phyloP scores from a whole-genome alignment of 345 rosid genomes.

The Ceriops decandra region DNA sequence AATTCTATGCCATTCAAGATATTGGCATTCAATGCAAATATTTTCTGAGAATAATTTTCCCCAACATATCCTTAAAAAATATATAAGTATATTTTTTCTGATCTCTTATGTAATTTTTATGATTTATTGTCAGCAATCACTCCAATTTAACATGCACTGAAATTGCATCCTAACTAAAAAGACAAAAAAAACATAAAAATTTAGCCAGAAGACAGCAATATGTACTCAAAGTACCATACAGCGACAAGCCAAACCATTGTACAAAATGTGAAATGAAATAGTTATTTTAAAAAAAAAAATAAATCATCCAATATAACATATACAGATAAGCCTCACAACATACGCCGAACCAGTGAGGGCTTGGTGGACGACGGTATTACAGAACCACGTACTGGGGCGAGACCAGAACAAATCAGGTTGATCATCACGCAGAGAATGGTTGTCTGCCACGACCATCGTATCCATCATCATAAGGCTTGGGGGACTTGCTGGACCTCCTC shows the following conservation, averaged over 20 bases:
- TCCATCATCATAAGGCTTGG: conserved; percentile 42
- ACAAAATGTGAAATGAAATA: background rate
- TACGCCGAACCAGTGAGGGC: too few relatives aligned
- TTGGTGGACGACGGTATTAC: background rate
- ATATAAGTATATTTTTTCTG: too few relatives aligned
- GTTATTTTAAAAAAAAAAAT: too few relatives aligned
- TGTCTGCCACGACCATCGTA: conserved; percentile 38
- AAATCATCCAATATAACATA: conserved; percentile 2
- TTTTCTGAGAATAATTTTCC: too few relatives aligned
- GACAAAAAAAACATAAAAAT: too few relatives aligned
- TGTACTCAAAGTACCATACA: background rate
- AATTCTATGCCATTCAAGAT: too few relatives aligned
- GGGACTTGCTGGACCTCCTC: conserved; percentile 51
- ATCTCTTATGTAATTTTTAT: too few relatives aligned
- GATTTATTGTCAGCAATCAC: too few relatives aligned
- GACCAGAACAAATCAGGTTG: background rate
- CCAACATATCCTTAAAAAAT: too few relatives aligned
- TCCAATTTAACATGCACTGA: background rate
- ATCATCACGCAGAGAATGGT: conserved; percentile 21
- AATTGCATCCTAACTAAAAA: background rate
- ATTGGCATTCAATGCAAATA: too few relatives aligned
- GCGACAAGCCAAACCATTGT: conserved; percentile 17
- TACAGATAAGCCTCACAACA: too few relatives aligned
- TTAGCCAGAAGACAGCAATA: background rate
- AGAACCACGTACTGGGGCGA: background rate